Percentiles rank a stretch among this genome's conserved stretches.
These are phyloP conservation scores for Helenozyma baotianmanensis DNA, from an alignment of 805 yeast species.

Conservation along the genomic window DNA sequence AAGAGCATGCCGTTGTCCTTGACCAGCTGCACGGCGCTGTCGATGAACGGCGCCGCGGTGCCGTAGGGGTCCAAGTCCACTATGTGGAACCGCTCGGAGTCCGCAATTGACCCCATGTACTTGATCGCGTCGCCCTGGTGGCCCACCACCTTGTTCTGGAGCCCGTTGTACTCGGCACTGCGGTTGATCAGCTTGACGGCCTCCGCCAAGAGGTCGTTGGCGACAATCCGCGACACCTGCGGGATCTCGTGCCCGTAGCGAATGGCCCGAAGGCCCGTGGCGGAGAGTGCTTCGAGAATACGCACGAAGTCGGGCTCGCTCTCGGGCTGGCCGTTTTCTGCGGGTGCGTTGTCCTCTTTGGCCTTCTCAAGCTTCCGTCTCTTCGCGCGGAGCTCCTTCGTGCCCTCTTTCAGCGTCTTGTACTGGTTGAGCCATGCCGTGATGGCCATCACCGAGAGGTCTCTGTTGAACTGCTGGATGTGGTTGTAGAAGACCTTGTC, in stretches of 20 bases:
- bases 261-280: slow-evolving; percentile 92
- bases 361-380: slow-evolving; percentile 11
- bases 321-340: neutral
- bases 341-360: neutral
- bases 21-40: slow-evolving; percentile 82
- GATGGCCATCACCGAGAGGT: slow-evolving; percentile 77
- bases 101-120: slow-evolving; percentile 53
- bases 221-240: slow-evolving; percentile 63
- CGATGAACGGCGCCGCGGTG: slow-evolving; percentile 92
- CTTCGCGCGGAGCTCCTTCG: slow-evolving; percentile 18
- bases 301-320: slow-evolving; percentile 28
- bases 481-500: slow-evolving; percentile 92
- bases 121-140: slow-evolving; percentile 89
- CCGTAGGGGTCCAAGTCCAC: slow-evolving; percentile 98
- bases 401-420: slow-evolving; percentile 29
- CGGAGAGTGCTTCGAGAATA: slow-evolving; percentile 86
- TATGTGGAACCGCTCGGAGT: slow-evolving; percentile 60
- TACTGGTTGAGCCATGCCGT: slow-evolving; percentile 78
- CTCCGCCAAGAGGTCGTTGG: slow-evolving; percentile 81
- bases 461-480: slow-evolving; percentile 94
- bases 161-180: slow-evolving; percentile 65
- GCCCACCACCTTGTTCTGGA: slow-evolving; percentile 53
- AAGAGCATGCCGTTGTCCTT: slow-evolving; percentile 79
- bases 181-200: slow-evolving; percentile 80
- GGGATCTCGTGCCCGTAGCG: slow-evolving; percentile 93